Percentiles rank a stretch among this genome's conserved stretches.
Conservation (phyloP, 768 basidiomycete genomes). For the Podaxis rugospora region DNA sequence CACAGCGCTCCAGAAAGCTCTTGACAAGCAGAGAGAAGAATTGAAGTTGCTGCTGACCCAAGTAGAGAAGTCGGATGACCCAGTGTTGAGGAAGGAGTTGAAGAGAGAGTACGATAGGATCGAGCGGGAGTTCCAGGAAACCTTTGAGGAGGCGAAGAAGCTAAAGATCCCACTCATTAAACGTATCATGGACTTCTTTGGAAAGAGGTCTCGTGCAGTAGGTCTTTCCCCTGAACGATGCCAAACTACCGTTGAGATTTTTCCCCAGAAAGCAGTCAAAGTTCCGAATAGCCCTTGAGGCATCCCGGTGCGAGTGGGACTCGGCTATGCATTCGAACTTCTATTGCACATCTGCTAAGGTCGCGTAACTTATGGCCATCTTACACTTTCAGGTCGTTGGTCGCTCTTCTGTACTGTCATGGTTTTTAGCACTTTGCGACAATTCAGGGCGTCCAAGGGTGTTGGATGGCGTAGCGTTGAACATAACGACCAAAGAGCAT, state of each 20-base stretch:
- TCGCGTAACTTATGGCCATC: no score
- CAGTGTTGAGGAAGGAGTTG: neutral
- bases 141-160: conserved; percentile 2
- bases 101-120: conserved; percentile 1
- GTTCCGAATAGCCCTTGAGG: neutral
- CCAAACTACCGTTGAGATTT: neutral
- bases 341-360: no score
- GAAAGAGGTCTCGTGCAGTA: neutral
- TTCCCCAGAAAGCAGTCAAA: neutral
- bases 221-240: neutral
- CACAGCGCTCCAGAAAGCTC: conserved; percentile 19
- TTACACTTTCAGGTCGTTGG: no score
- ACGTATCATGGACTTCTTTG: neutral
- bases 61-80: conserved; percentile 7
- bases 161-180: neutral
- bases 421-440: no score
- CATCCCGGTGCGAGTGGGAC: neutral
- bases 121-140: conserved; percentile 5
- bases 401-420: no score
- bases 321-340: no score
- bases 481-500: no score
- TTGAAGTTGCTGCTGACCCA: neutral
- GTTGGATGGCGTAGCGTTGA: no score
- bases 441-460: no score
- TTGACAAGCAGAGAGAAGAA: conserved; percentile 21